Percentiles rank a stretch among this genome's conserved stretches.
Conservation (phyloP, 163 green algal genomes). For the Scenedesmus sp. region DNA sequence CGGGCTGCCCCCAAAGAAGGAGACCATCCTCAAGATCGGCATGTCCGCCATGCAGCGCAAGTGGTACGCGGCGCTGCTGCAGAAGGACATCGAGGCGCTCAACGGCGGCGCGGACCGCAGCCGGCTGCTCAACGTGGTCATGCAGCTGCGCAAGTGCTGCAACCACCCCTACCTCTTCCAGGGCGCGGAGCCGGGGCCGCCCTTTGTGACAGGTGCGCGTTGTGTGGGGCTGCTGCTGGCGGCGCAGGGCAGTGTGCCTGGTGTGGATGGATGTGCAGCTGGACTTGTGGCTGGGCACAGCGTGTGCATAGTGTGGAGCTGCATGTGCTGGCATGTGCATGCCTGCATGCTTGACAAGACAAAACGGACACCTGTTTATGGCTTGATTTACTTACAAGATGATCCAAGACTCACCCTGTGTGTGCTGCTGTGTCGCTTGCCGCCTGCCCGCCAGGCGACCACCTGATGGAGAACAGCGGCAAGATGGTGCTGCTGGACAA, state of each 20-base stretch:
- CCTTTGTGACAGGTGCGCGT: constrained; percentile 86
- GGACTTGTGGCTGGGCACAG: not conserved
- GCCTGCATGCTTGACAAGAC: too few species aligned
- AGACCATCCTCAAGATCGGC: constrained; percentile 99
- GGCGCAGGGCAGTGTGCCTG: not conserved
- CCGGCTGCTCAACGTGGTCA: constrained; percentile 99
- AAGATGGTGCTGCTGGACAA: constrained; percentile 99
- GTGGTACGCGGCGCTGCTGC: constrained; percentile 87
- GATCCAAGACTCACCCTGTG: not conserved
- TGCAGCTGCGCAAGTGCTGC: constrained; percentile 99
- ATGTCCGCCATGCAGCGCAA: constrained; percentile 98
- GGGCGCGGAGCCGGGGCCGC: constrained; percentile 93
- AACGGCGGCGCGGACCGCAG: constrained; percentile 90
- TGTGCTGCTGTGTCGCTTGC: not conserved
- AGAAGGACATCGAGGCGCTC: constrained; percentile 98
- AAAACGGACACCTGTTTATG: not conserved
- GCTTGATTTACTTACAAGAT: not conserved
- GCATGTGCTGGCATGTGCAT: not conserved
- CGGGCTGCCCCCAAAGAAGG: constrained; percentile 96
- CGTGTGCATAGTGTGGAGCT: not conserved
- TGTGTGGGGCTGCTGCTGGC: not conserved
- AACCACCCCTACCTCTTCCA: constrained; percentile 99
- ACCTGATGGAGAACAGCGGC: constrained; percentile 94
- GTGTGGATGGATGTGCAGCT: not conserved
- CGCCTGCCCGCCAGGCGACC: constrained; percentile 79